Evolutionary conservation across 768 basidiomycete genomes (phyloP), one percentile per base, ranked within the genome.

Genomic region (Hypholoma sublateritium): DNA sequence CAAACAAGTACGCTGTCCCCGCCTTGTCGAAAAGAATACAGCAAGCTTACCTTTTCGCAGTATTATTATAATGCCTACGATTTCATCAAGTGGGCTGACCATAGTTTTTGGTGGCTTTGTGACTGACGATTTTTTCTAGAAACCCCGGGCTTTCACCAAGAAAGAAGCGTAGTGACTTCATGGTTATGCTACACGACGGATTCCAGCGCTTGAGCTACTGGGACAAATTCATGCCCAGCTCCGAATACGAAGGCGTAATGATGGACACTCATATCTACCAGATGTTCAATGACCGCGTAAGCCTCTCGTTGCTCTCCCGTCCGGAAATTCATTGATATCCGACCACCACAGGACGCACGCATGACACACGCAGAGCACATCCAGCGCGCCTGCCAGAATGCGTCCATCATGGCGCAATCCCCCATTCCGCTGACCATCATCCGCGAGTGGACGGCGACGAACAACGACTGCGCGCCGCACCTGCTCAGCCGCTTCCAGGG

Each of bases 241-340:
- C 82, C 0, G 46, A 74, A 17, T 87, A 61, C 53, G 66, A 83
- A 28, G 87, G 88, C 12, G 90, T 91, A 21, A 80, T 85, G 32
- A 83, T 93, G 77, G 91, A 91, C 66, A 89, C 85, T 22, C 89
- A 91, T 67, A 83, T 87, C 51, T 91, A 91, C 67, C 87, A 89
- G 64, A 78, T 91, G 66, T 91, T 91, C 72, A 79, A 77, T 14
- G 61, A 77, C 37, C 69, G 71, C 16, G 87, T 87, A 61, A 69
- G 83, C 21, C 5, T 32, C 4, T 22, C 37, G n/a, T n/a, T 21
- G 34, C 19, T 51, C 14, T 36, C 45, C 2, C 6, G 14, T 19
- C 25, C 48, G n/a, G 36, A 16, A 19, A 17, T 3, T 24, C 19
- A 53, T 39, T 53, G 11, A 53, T 17, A 12, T 36, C 4, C 22